Base-by-base conservation (phyloP, 2,329 filamentous ascomycete species). In the Cordyceps militaris region DNA sequence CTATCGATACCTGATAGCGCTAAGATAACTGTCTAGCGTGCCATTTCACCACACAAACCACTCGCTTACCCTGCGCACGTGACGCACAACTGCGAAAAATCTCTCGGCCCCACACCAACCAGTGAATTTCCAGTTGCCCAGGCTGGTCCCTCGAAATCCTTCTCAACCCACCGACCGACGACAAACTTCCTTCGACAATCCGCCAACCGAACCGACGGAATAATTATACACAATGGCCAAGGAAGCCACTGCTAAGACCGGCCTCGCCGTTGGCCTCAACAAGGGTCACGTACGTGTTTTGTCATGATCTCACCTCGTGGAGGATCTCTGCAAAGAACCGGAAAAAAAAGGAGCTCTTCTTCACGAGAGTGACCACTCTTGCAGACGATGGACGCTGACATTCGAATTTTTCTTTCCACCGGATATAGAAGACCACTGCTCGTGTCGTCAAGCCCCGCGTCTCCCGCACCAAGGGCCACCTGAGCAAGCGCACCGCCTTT, bases 401-500 rank as follows among this genome's bases (percentile, higher is more conserved):
- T 67, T 77, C 74, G 76, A 65, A 68, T 66, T 66, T 69, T 63
- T 65, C 70, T 67, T 70, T 61, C 63, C 64, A 16, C 62, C 60
- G 59, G 66, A 62, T 77, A 76, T 78, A 92, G 87, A 92, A 92
- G 85, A 91, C 88, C 78, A 91, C 88, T 69, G 74, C 85, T 69
- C 85, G 90, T 73, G 86, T 88, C 72, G 76, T 79, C 75, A 92
- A 91, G 83, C 84, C 84, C 71, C 85, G 87, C 71, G 84, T 92
- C 71, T 89, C 86, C 73, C 82, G 87, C 70, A 92, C 86, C 81
- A 97, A 97, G 86, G 94, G 94, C 70, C 89, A 94, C 80, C 82
- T 96, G 73, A 95, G 89, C 82, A 96, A 96, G 87, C 87, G 92
- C 73, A 97, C 94, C 70, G 86, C 89, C 70, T 97, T 99, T 80